Evolutionary conservation across 495 filamentous ascomycete genomes (phyloP).

Genomic region (Cladorrhinum samala): DNA sequence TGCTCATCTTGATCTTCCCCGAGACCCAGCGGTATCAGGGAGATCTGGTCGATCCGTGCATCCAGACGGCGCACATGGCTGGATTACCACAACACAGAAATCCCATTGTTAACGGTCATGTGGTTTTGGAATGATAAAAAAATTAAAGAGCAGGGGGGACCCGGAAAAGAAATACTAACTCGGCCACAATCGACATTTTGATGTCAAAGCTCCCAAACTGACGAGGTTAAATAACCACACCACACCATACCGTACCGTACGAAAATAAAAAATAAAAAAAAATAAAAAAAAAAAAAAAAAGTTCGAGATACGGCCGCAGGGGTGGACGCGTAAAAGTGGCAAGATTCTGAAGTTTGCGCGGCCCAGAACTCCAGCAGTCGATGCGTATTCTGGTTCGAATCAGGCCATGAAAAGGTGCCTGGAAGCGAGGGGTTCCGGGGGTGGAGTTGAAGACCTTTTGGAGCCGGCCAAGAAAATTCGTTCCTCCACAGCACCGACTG

Average conservation of each 20-base stretch:
- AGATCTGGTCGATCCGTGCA: conserved; percentile 68
- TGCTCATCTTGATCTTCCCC: conserved; percentile 21
- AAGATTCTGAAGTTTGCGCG: conserved; percentile 17
- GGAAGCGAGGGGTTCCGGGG: conserved; percentile 21
- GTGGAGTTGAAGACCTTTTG: conserved; percentile 1
- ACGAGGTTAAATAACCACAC: neutral
- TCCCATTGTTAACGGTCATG: conserved; percentile 7
- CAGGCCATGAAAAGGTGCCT: conserved; percentile 21
- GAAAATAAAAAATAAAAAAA: neutral
- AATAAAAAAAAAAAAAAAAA: neutral
- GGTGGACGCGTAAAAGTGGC: conserved; percentile 26
- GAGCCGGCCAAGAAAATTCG: conserved; percentile 10
- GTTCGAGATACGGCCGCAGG: no score
- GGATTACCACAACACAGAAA: conserved; percentile 7
- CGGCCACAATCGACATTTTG: conserved; percentile 60
- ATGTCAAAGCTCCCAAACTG: conserved; percentile 13
- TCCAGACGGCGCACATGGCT: conserved; percentile 80
- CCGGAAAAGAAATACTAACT: conserved; percentile 44
- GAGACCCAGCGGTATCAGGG: conserved; percentile 29
- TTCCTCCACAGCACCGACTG: neutral
- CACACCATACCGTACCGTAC: conserved; percentile 1
- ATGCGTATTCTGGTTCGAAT: conserved; percentile 6
- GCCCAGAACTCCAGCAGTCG: conserved; percentile 3
- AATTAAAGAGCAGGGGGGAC: neutral
- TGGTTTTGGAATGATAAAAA: neutral